phyloP scores from a whole-genome alignment of 805 yeast species.

The Candida suzukii region DNA sequence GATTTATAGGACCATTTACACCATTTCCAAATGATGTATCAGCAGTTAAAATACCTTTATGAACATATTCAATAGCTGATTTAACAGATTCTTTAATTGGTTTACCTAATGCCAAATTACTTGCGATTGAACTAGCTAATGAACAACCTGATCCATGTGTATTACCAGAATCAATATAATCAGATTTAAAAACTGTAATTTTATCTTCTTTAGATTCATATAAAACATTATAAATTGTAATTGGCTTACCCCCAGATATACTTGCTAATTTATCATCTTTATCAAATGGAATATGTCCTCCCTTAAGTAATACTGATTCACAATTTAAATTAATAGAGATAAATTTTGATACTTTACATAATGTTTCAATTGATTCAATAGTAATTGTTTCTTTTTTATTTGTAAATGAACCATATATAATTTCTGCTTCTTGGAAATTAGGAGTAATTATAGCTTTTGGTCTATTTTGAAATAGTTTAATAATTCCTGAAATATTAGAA shows the following conservation, averaged over 20 bases:
- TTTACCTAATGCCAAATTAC: slow-evolving; percentile 57
- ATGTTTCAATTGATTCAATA: slow-evolving; percentile 29
- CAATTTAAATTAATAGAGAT: slow-evolving; percentile 36
- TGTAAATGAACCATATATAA: slow-evolving; percentile 27
- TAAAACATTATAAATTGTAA: slow-evolving; percentile 16
- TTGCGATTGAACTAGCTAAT: slow-evolving; percentile 71
- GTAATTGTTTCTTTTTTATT: slow-evolving; percentile 11
- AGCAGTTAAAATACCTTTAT: slow-evolving; percentile 49
- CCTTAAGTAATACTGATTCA: slow-evolving; percentile 66
- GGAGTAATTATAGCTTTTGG: slow-evolving; percentile 56
- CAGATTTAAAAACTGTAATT: slow-evolving; percentile 39
- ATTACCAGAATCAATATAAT: slow-evolving; percentile 39
- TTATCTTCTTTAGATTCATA: slow-evolving; percentile 25
- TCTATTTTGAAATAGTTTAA: background rate
- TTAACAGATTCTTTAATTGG: slow-evolving; percentile 42
- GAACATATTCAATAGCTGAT: slow-evolving; percentile 58
- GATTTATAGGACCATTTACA: slow-evolving; percentile 69
- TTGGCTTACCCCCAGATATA: slow-evolving; percentile 9
- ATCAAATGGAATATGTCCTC: slow-evolving; percentile 66
- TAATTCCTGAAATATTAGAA: slow-evolving; percentile 37
- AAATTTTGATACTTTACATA: slow-evolving; percentile 28
- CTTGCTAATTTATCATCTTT: slow-evolving; percentile 9
- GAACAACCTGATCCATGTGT: slow-evolving; percentile 94
- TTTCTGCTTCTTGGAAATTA: slow-evolving; percentile 60
- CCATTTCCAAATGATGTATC: slow-evolving; percentile 36